phyloP scores from a whole-genome alignment of 1,284 basidiomycete species.

The Puccinia novopanici region DNA sequence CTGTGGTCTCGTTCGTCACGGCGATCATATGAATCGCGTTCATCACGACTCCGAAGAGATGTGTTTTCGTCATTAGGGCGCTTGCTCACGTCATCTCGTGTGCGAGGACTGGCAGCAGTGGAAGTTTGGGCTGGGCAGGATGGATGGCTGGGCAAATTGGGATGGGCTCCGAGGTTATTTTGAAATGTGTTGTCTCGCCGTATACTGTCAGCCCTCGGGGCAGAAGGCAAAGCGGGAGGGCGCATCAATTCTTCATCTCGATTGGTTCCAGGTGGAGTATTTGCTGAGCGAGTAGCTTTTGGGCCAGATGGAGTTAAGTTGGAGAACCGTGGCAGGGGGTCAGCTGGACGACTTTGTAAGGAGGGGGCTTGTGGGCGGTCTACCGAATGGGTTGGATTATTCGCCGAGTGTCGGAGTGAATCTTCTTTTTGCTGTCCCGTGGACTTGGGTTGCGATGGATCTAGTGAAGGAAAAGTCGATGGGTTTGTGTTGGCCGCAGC shows the following conservation, averaged over 20 bases:
- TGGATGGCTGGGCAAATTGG: slow-evolving; percentile 26
- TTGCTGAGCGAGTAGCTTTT: slow-evolving; percentile 15
- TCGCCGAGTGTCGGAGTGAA: neutral
- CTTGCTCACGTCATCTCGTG: slow-evolving; percentile 21
- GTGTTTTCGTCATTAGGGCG: neutral
- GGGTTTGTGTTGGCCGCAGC: neutral
- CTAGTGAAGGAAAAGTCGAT: neutral
- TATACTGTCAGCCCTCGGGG: slow-evolving; percentile 37
- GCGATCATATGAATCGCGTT: slow-evolving; percentile 36
- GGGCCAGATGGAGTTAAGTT: slow-evolving; percentile 22
- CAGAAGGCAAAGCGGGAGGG: slow-evolving; percentile 38
- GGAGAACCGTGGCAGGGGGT: neutral
- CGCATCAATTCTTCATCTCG: slow-evolving; percentile 35
- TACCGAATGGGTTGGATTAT: slow-evolving; percentile 10
- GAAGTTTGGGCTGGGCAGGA: slow-evolving; percentile 7
- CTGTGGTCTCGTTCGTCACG: slow-evolving; percentile 51
- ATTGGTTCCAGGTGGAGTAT: slow-evolving; percentile 9
- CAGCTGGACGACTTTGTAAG: slow-evolving; percentile 1
- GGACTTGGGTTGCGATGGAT: slow-evolving; percentile 8
- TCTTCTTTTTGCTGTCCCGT: slow-evolving; percentile 5
- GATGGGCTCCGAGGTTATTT: neutral
- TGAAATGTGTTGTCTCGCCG: slow-evolving; percentile 22
- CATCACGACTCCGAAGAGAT: slow-evolving; percentile 35
- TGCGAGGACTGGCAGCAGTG: slow-evolving; percentile 18
- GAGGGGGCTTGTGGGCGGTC: slow-evolving; percentile 21